Base-by-base conservation (phyloP, 2,329 filamentous ascomycete genomes). In the Fusarium odoratissimum region DNA sequence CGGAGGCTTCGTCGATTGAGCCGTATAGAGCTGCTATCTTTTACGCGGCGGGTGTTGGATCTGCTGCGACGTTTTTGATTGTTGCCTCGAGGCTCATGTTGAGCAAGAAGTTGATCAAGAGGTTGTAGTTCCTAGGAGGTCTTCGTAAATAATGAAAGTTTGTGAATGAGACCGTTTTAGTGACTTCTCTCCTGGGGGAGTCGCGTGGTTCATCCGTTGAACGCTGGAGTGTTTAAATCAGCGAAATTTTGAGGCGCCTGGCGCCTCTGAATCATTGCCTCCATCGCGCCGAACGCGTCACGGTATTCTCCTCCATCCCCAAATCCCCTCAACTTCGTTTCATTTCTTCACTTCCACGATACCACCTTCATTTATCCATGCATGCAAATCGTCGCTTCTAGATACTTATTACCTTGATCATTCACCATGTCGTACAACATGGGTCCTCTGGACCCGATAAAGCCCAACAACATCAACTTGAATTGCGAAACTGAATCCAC, bases 21-120 rank as follows among this genome's bases (percentile, higher is more conserved):
- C 52, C 64, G 2, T 69, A 57, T 7, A 30, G 51, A 5, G 42
- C 65, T 0, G 67, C 67, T 3, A 69, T 69, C 0, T 69, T 69
- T 5, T 69, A 65, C 9, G 64, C 63, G 0, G 64, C 64, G 0
- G 63, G 54, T 21, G 63, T 67, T n/a, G 64, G 64, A 2, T 60
- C 35, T 3, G 33, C 35, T 30, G 41, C 63, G 0, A 67, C 46
- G 1, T 6, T 67, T 0, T 0, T 67, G 2, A 52, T 67, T 1
- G 7, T 35, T 3, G 2, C n/a, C 1, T 67, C 54, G 0, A 44
- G 64, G 23, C 38, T 67, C 5, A 16, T 35, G 11, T 16, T 67
- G 7, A 67, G 64, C 2, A 61, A 17, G 6, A 52, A 23, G 12
- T 25, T 67, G 4, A n/a, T 54, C 3, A 67, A 67, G 10, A 21